Percentiles rank a stretch among this genome's conserved stretches.
Conservation (phyloP, 1,284 basidiomycete species). For the Heterobasidion occidentale region DNA sequence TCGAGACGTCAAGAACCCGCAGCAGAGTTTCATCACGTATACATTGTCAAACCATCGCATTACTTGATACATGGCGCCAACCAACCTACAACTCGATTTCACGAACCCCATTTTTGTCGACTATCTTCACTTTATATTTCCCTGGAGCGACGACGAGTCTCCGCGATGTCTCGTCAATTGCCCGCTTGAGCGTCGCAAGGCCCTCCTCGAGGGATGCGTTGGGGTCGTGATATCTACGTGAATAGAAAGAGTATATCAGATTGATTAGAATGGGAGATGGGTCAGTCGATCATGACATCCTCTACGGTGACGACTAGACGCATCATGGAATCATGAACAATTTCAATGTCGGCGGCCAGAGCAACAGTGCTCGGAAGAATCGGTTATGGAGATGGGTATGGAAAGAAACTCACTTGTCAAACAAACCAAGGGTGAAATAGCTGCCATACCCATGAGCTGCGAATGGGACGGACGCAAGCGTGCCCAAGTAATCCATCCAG, state of each 20-base stretch:
- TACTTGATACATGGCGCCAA: too few relatives aligned
- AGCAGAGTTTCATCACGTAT: too few relatives aligned
- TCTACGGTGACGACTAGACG: too few relatives aligned
- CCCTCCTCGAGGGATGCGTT: conserved; percentile 81
- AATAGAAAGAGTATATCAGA: conserved; percentile 2
- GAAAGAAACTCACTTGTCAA: conserved; percentile 64
- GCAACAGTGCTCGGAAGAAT: too few relatives aligned
- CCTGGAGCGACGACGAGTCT: conserved; percentile 79
- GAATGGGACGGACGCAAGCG: conserved; percentile 84
- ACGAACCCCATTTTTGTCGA: conserved; percentile 85
- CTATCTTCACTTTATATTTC: conserved; percentile 83
- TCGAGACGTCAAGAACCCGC: too few relatives aligned
- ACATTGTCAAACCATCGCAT: too few relatives aligned
- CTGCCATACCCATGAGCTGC: conserved; percentile 94
- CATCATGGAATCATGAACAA: too few relatives aligned
- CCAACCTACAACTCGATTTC: conserved; percentile 55
- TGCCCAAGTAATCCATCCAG: conserved; percentile 96
- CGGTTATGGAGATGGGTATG: too few relatives aligned
- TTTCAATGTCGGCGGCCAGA: too few relatives aligned
- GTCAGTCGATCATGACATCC: too few relatives aligned
- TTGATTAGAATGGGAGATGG: conserved; percentile 13
- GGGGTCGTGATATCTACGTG: conserved; percentile 72
- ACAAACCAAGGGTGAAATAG: conserved; percentile 87
- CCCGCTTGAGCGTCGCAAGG: conserved; percentile 75
- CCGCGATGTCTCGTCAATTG: conserved; percentile 84